A percentile compares a stretch with the other conserved stretches of the same genome.
Conservation (phyloP, 1,284 basidiomycete species). For the Mycosarcoma mackinlayi region DNA sequence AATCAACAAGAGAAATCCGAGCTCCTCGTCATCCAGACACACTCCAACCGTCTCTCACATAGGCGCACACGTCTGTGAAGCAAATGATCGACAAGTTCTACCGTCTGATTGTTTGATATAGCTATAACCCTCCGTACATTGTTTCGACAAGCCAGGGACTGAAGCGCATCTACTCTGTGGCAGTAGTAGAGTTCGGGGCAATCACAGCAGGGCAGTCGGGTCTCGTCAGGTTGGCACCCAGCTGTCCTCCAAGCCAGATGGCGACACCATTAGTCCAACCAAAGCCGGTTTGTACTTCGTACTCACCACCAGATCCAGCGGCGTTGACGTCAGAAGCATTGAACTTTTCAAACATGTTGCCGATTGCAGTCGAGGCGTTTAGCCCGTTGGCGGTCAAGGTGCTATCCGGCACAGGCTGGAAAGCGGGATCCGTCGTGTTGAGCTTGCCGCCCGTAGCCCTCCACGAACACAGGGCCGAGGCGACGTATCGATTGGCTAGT, state of each 20-base stretch:
- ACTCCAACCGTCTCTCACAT: not conserved
- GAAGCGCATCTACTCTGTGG: slow-evolving; percentile 5
- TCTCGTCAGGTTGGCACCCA: slow-evolving; percentile 44
- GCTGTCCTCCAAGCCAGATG: slow-evolving; percentile 40
- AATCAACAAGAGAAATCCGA: not conserved
- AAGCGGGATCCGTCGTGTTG: slow-evolving; percentile 79
- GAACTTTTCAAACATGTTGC: slow-evolving; percentile 79
- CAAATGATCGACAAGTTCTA: no score
- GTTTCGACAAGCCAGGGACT: not conserved
- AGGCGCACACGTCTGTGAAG: not conserved
- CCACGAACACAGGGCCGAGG: slow-evolving; percentile 89
- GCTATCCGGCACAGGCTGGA: slow-evolving; percentile 46
- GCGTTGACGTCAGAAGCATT: slow-evolving; percentile 78
- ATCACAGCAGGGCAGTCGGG: slow-evolving; percentile 39
- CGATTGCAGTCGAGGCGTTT: slow-evolving; percentile 40
- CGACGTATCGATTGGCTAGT: slow-evolving; percentile 82
- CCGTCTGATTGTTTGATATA: no score
- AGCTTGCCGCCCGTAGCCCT: slow-evolving; percentile 75
- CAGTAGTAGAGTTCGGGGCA: slow-evolving; percentile 13
- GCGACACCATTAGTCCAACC: slow-evolving; percentile 52
- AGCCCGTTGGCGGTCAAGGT: slow-evolving; percentile 50
- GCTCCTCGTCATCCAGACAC: slow-evolving; percentile 3
- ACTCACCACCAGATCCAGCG: slow-evolving; percentile 79
- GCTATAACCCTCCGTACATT: not conserved
- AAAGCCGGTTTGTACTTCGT: slow-evolving; percentile 76